phyloP scores from a whole-genome alignment of 768 basidiomycete genomes.

The Hortiboletus campestris region DNA sequence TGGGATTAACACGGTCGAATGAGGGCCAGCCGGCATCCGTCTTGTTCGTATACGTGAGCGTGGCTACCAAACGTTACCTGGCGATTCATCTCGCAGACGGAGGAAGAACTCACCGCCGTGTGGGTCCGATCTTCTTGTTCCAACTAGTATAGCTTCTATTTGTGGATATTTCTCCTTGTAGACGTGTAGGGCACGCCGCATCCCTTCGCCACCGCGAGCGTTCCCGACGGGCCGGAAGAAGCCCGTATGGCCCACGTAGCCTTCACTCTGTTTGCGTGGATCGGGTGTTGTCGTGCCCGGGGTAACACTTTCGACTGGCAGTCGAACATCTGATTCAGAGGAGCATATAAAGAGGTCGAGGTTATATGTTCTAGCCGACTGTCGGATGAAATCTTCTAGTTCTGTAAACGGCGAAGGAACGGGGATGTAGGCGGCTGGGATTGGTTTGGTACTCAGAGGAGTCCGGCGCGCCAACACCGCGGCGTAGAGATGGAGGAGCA shows the following conservation, averaged over 20 bases:
- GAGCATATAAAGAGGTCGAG: conserved; percentile 62
- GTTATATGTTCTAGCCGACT: conserved; percentile 58
- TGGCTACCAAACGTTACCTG: conserved; percentile 43
- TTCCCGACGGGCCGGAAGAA: conserved; percentile 45
- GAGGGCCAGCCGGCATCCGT: conserved; percentile 90
- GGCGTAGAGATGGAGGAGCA: conserved; percentile 87
- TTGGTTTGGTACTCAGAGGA: conserved; percentile 40
- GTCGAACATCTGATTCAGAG: conserved; percentile 38
- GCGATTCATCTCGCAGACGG: neutral
- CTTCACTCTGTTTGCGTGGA: conserved; percentile 7
- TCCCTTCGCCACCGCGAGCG: conserved; percentile 62
- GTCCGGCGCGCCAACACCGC: conserved; percentile 58
- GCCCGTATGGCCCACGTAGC: conserved; percentile 1
- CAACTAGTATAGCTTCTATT: conserved; percentile 82
- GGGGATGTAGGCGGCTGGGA: conserved; percentile 82
- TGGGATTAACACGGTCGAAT: conserved; percentile 90
- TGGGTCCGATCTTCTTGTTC: conserved; percentile 86
- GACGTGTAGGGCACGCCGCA: conserved; percentile 72
- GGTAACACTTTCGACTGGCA: conserved; percentile 47
- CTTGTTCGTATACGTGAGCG: conserved; percentile 67
- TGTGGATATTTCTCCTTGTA: conserved; percentile 69
- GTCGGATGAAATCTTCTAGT: conserved; percentile 80
- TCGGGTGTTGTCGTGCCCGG: conserved; percentile 30
- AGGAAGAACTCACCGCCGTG: conserved; percentile 77
- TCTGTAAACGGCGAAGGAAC: conserved; percentile 83